These are phyloP conservation scores for Epichloe typhina DNA, from an alignment of 2,329 filamentous ascomycete species.

Conservation along the genomic window DNA sequence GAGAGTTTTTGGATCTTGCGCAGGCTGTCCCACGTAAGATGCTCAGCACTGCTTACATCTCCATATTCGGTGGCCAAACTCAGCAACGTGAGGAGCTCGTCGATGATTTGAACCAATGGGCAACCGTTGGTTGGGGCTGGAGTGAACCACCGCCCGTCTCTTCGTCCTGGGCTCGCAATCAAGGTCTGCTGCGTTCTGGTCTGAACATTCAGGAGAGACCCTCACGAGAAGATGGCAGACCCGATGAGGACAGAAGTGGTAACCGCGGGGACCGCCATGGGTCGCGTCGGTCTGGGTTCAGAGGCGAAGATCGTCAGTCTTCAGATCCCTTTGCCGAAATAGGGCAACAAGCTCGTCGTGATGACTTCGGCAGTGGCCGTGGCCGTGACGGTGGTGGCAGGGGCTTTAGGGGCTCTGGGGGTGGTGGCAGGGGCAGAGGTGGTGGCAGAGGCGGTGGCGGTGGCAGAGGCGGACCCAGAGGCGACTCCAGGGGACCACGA, in stretches of 20 bases:
- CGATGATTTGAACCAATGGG: conserved; percentile 40
- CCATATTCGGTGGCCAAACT: conserved; percentile 39
- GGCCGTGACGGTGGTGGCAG: conserved; percentile 10
- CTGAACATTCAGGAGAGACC: conserved; percentile 21
- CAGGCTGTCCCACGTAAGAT: conserved; percentile 21
- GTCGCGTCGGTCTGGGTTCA: conserved; percentile 3
- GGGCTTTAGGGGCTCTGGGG: not conserved
- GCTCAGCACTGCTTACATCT: conserved; percentile 36
- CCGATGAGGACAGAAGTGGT: conserved; percentile 8
- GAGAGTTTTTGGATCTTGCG: conserved; percentile 29
- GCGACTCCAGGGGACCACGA: not conserved
- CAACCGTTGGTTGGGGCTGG: conserved; percentile 38
- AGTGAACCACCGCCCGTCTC: conserved; percentile 28
- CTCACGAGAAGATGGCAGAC: conserved; percentile 4
- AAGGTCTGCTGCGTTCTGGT: conserved; percentile 19
- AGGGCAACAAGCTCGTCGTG: conserved; percentile 14
- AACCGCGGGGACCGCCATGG: conserved; percentile 7
- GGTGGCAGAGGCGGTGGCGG: conserved; percentile 4
- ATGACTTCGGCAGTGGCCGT: conserved; percentile 12
- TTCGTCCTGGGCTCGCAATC: conserved; percentile 14
- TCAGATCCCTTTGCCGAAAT: conserved; percentile 16
- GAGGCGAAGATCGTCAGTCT: conserved; percentile 8
- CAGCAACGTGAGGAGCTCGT: conserved; percentile 28
- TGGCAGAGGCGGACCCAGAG: not conserved
- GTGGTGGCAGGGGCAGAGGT: not conserved